Percentiles rank a stretch among this genome's conserved stretches.
Evolutionary conservation across 2,329 filamentous ascomycete genomes (phyloP).

Genomic region (Aspergillus pseudoglaucus): DNA sequence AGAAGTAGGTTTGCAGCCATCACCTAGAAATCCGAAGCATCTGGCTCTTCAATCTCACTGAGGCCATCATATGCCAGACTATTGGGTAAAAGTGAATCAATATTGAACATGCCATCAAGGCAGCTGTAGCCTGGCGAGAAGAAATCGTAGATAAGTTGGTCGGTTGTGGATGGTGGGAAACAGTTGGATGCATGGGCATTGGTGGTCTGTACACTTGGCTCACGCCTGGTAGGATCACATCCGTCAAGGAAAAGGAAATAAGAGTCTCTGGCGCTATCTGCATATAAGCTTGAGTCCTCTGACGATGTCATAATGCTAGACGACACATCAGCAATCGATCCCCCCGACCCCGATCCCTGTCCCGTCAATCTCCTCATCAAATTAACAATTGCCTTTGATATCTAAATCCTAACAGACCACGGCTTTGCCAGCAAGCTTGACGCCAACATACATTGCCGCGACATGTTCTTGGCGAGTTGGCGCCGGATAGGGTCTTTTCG

Average conservation of each 20-base stretch:
- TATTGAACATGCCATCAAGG: constrained; percentile 10
- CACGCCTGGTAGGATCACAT: not conserved
- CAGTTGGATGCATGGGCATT: not conserved
- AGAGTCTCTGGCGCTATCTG: not conserved
- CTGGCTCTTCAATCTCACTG: not conserved
- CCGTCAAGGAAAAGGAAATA: not conserved
- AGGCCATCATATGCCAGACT: constrained; percentile 1
- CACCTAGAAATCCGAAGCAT: not conserved
- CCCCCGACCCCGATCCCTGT: constrained; percentile 2
- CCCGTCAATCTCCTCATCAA: constrained; percentile 11
- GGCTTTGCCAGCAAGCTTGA: constrained; percentile 17
- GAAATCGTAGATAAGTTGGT: constrained; percentile 9
- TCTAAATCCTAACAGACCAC: constrained; percentile 22
- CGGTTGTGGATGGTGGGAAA: not conserved
- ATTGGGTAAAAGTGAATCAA: constrained; percentile 6
- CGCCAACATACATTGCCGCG: constrained; percentile 18
- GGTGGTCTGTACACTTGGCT: not conserved
- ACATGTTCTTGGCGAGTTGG: constrained; percentile 18
- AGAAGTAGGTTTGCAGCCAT: not conserved
- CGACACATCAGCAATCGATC: constrained; percentile 6
- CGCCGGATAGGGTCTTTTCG: constrained; percentile 13
- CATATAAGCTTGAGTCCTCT: not conserved
- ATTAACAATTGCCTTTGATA: constrained; percentile 13
- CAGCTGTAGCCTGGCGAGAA: constrained; percentile 5
- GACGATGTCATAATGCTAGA: constrained; percentile 3